Conservation (phyloP, 257 asterid genomes). For the Solanum chilense region DNA sequence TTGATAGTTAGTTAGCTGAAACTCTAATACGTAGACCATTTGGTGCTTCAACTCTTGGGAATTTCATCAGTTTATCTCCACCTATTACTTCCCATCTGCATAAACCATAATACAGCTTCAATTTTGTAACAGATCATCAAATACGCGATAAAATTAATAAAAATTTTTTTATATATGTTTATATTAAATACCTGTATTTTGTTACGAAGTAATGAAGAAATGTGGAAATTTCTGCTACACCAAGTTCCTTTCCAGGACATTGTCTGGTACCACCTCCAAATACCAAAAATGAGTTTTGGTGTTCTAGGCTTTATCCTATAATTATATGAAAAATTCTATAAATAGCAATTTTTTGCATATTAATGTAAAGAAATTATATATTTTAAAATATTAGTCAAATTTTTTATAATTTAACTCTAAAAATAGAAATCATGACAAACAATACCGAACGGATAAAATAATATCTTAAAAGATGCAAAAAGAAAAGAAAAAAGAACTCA, state of each 20-base stretch:
- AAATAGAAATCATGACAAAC: too few relatives aligned
- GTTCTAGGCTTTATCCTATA: slow-evolving; percentile 73
- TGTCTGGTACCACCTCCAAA: slow-evolving; percentile 96
- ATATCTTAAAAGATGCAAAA: too few relatives aligned
- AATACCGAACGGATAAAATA: too few relatives aligned
- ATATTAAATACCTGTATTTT: slow-evolving; percentile 36
- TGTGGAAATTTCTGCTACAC: slow-evolving; percentile 89
- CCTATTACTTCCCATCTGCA: slow-evolving; percentile 84
- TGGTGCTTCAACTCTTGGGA: slow-evolving; percentile 97
- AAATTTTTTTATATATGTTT: background rate
- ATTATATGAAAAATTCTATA: background rate
- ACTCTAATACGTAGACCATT: slow-evolving; percentile 79
- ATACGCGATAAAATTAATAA: background rate
- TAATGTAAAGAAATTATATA: too few relatives aligned
- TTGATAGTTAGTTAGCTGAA: slow-evolving; percentile 34
- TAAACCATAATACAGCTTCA: background rate
- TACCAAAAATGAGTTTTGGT: slow-evolving; percentile 63
- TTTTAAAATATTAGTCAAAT: too few relatives aligned
- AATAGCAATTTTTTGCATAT: too few relatives aligned
- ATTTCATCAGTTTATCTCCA: slow-evolving; percentile 67
- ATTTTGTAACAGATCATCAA: background rate
- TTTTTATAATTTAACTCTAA: too few relatives aligned
- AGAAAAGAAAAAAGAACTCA: background rate
- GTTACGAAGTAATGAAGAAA: slow-evolving; percentile 96
- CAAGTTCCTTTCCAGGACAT: slow-evolving; percentile 98